Evolutionary conservation across 2,329 filamentous ascomycete genomes (phyloP), one percentile per base, ranked within the genome.

Genomic region (Herpotrichia juniperi): DNA sequence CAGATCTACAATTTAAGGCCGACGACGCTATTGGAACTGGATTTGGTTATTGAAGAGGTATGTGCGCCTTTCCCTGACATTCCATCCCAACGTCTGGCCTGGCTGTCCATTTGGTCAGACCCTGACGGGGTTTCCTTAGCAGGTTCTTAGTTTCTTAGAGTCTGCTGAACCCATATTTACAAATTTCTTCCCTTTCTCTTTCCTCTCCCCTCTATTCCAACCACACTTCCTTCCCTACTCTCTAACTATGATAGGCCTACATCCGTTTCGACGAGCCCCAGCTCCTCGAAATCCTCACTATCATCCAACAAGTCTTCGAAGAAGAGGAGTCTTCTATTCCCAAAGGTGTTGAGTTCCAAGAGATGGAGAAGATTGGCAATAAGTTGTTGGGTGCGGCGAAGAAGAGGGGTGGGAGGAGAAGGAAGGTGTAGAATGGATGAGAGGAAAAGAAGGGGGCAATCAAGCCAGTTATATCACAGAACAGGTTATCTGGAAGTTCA

Each of bases 1-100:
- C 69, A 73, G 54, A 56, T 75, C 8, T 70, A 72, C 46, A 74
- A 75, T 43, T 40, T 74, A 48, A 54, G 68, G 1, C 71, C 72
- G 0, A 61, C 46, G 5, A 68, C 62, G 6, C 57, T 65, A 26
- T 62, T 71, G 16, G 66, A 65, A 60, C 51, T 75, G 1, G 68
- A 73, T 21, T 25, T 72, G 19, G 59, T 75, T 8, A 60, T 74
- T 25, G 71, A 75, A 45, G 72, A 75, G 57, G 69, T 71, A 56
- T 5, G 61, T 54, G 37, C 7, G 21, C 21, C 30, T 34, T 43
- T 42, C 24, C 17, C 14, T 4, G 31, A 17, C 26, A 10, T 43
- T 22, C 12, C 32, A 9, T 37, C 28, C 40, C 30, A 8, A 22
- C 31, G 4, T 24, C 28, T 46, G 14, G 10, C 21, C 42, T 31